Evolutionary conservation across 2,329 filamentous ascomycete species (phyloP).

Genomic region (Colletotrichum tropicale): DNA sequence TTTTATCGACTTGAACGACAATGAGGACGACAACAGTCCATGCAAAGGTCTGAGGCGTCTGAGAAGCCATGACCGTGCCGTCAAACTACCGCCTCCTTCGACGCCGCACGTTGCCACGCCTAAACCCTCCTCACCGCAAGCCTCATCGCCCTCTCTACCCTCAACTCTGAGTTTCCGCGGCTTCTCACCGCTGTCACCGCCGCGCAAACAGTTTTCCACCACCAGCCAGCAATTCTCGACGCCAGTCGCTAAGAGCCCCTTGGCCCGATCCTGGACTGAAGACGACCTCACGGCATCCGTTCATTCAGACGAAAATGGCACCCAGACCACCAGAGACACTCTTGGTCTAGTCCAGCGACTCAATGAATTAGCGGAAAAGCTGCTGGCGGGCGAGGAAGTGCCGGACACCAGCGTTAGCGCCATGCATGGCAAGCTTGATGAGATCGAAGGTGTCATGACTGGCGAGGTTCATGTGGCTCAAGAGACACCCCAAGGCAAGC

Average conservation of each 20-base stretch:
- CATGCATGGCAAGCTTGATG: constrained; percentile 35
- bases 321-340: constrained; percentile 38
- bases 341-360: constrained; percentile 43
- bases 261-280: constrained; percentile 21
- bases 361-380: constrained; percentile 41
- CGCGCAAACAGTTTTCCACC: constrained; percentile 31
- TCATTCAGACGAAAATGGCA: constrained; percentile 14
- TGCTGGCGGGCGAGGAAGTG: constrained; percentile 34
- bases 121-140: constrained; percentile 22
- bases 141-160: constrained; percentile 24
- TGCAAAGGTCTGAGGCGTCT: constrained; percentile 16
- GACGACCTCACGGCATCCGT: constrained; percentile 21
- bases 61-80: constrained; percentile 2
- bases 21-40: constrained; percentile 18
- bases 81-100: background rate
- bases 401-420: constrained; percentile 39
- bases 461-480: constrained; percentile 8
- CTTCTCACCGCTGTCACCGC: constrained; percentile 34
- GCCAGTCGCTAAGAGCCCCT: constrained; percentile 16
- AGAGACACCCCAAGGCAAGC: constrained; percentile 13
- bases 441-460: constrained; percentile 35
- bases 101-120: constrained; percentile 1
- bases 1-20: constrained; percentile 20
- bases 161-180: constrained; percentile 30
- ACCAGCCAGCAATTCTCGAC: constrained; percentile 28